Evolutionary conservation across 2,329 filamentous ascomycete genomes (phyloP), one percentile per base, ranked within the genome.

Genomic region (Penicillium sp.): DNA sequence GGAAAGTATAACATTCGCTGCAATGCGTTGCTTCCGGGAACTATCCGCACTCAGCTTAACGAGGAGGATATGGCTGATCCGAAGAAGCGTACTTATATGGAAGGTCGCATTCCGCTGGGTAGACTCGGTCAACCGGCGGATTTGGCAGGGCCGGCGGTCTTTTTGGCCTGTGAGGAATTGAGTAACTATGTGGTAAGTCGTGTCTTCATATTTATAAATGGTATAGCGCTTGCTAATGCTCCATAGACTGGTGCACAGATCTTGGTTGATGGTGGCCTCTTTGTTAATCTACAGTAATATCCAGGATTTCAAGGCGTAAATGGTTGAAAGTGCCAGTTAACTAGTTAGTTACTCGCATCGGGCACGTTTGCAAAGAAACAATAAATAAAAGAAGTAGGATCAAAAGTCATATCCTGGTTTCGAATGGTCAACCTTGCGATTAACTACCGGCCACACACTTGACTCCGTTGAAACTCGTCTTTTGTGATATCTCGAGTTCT

Each of bases 221-320:
- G 20, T n/a, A 47, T 8, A 18, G 15, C 2, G 15, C 8, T 24
- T n/a, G 38, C 24, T 49, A 15, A 24, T 47, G 8, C 18, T 49
- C 49, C 32, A 45, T 50, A 78, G 72, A 92, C 83, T 51, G 89
- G 89, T 0, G 85, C 89, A 13, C 88, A 93, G 70, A 65, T 95
- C 58, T 69, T 95, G 55, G 90, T 95, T 12, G 90, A 95, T 70
- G 91, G 90, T 9, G 90, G 91, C 0, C 68, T 92, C 54, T 95
- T 93, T 76, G 90, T 95, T 13, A 95, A 95, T 70, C 74, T 95
- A 60, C 89, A 93, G 70, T 92, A 53, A 18, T 18, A 18, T 18
- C 2, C 15, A 18, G 2, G 15, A 18, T 18, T 18, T 18, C 15
- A 18, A 18, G 15, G 15, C 15, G 15, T 18, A 18, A 18, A 2